Evolutionary conservation across 1,284 basidiomycete species (phyloP), one percentile per base, ranked within the genome.

Genomic region (Stygiomarasmius scandens): DNA sequence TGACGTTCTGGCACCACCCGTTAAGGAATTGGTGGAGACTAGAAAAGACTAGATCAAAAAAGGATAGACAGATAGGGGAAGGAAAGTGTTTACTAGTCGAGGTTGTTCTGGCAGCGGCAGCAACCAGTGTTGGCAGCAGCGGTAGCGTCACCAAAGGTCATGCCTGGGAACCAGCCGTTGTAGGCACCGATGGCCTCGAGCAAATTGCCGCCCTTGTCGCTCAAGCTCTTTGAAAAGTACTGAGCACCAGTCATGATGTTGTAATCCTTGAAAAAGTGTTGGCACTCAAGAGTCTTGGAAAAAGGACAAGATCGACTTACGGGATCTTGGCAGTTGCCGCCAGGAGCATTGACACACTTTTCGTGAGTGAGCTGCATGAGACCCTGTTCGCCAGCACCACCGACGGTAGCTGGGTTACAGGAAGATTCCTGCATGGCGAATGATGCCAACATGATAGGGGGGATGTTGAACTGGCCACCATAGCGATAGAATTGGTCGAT

Each of bases 361-460:
- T 91, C 90, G 48, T 75, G 69, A 14, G 89, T 90, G 64, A 95
- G 80, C 73, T 96, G 93, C 92, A 95, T 95, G 55, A 90, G 71
- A 24, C 93, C 94, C 64, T 90, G 85, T 69, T 95, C 93, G 54
- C 92, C 91, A 10, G 78, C 90, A 23, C 87, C 89, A 57, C 94
- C 93, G 47, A 85, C 77, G 4, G 80, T 83, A n/a, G 74, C 58
- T 1, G 87, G 80, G 62, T 89, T 85, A 77, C 94, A 96, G 48
- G 80, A 70, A 52, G 77, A 79, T 64, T 90, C 89, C 70, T 90
- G 87, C 86, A 96, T 89, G 34, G 93, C 92, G 62, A 96, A 90
- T 0, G 92, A 82, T 3, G 93, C 92, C 46, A 95, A 72, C 63
- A 96, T 74, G 67, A 93, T 90, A 2, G 91, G 69, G 20, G 87